Percentiles rank a stretch among this genome's conserved stretches.
Conservation (phyloP, 2,329 filamentous ascomycete genomes). For the Colletotrichum theobromicola region DNA sequence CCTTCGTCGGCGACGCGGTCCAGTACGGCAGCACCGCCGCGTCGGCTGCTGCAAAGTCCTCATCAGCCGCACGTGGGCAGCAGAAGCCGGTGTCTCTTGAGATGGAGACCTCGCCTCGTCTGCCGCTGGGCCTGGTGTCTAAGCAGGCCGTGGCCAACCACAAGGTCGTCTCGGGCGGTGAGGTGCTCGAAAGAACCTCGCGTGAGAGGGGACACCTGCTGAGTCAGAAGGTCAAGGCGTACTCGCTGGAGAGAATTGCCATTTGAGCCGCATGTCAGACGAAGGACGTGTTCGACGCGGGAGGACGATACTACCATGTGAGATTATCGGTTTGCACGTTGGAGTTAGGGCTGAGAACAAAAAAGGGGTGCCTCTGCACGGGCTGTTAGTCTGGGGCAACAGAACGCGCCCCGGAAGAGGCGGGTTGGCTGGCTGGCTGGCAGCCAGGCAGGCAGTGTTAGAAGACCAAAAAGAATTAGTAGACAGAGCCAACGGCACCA, state of each 20-base stretch:
- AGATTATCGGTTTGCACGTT: background rate
- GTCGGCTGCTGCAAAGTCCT: slow-evolving; percentile 26
- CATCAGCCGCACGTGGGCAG: slow-evolving; percentile 22
- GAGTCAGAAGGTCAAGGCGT: slow-evolving; percentile 80
- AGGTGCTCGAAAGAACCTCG: slow-evolving; percentile 70
- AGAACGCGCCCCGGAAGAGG: background rate
- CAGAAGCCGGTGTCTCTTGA: slow-evolving; percentile 50
- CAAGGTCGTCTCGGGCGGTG: slow-evolving; percentile 72
- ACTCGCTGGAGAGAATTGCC: slow-evolving; percentile 80
- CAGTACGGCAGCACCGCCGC: slow-evolving; percentile 56
- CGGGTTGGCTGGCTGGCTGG: background rate
- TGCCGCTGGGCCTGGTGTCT: slow-evolving; percentile 77
- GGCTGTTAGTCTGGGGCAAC: background rate
- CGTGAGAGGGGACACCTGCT: slow-evolving; percentile 80
- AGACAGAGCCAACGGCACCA: background rate
- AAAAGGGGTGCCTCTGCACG: background rate
- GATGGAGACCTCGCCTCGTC: slow-evolving; percentile 51
- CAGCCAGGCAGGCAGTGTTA: background rate
- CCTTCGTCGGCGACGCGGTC: slow-evolving; percentile 69
- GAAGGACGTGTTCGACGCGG: background rate
- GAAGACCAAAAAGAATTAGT: background rate
- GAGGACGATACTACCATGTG: background rate
- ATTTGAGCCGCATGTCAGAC: slow-evolving; percentile 50
- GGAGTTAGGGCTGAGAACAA: slow-evolving; percentile 14
- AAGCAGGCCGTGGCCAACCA: slow-evolving; percentile 52